phyloP scores from a whole-genome alignment of 176 grass and related monocot genomes.

The Bromus sterilis region DNA sequence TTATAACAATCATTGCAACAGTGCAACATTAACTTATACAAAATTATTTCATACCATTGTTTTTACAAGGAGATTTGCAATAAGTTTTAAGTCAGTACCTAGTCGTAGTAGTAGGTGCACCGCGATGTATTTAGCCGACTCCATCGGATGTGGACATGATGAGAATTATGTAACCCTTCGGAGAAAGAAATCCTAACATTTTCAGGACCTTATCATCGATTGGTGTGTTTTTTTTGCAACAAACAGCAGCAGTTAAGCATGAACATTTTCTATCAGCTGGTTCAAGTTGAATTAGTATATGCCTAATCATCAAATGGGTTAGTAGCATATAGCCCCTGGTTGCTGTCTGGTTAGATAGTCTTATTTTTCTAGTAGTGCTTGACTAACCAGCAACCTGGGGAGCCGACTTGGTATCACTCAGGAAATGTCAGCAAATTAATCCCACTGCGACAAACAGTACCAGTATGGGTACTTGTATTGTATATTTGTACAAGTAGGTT shows the following conservation, averaged over 20 bases:
- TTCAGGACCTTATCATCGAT: not conserved
- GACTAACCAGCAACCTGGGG: not conserved
- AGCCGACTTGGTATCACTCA: constrained; percentile 1
- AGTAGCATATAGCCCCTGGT: not conserved
- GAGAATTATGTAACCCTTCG: not conserved
- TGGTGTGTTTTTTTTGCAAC: not conserved
- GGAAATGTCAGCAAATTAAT: constrained; percentile 1
- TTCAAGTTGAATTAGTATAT: not conserved
- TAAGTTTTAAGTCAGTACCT: not conserved
- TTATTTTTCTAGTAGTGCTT: not conserved
- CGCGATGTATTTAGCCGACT: not conserved
- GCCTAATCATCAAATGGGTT: not conserved
- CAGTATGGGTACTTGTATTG: not conserved
- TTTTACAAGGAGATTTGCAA: not conserved
- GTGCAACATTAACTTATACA: not conserved
- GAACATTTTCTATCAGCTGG: not conserved
- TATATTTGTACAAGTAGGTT: not conserved
- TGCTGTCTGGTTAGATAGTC: not conserved
- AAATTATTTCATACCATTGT: not conserved
- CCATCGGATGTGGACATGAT: not conserved
- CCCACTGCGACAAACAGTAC: not conserved
- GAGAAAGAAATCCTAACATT: not conserved
- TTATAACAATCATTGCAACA: not conserved
- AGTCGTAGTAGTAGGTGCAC: constrained; percentile 5
- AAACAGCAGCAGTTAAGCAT: not conserved